Evolutionary conservation across 345 rosid genomes (phyloP).

Genomic region (Diplotaxis tenuifolia): DNA sequence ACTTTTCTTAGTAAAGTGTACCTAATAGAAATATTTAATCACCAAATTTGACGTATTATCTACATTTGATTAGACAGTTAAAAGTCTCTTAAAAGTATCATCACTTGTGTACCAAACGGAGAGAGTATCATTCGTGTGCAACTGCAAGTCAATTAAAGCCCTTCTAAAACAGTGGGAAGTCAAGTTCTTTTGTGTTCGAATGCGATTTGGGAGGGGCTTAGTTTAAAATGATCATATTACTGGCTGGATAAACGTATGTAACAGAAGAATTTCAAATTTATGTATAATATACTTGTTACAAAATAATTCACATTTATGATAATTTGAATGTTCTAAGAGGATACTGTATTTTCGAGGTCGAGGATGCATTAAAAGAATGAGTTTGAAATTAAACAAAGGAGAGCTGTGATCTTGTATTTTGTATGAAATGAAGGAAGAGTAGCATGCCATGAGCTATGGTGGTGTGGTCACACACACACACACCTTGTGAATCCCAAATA

Average conservation of each 20-base stretch:
- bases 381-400: slow-evolving; percentile 20
- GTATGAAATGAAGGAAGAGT: slow-evolving; percentile 20
- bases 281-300: not conserved
- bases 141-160: too few species aligned
- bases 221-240: not conserved
- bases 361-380: slow-evolving; percentile 24
- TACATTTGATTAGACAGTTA: not conserved
- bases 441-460: slow-evolving; percentile 30
- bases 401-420: slow-evolving; percentile 3
- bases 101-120: not conserved
- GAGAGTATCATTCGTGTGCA: not conserved
- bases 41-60: too few species aligned
- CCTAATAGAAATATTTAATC: not conserved
- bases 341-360: not conserved
- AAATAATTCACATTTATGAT: too few species aligned
- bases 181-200: not conserved
- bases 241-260: not conserved
- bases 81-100: not conserved
- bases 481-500: slow-evolving; percentile 30
- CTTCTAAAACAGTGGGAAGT: not conserved
- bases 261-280: not conserved
- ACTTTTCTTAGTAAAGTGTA: not conserved
- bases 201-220: not conserved
- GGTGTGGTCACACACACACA: slow-evolving; percentile 32
- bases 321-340: not conserved